A percentile compares a stretch with the other conserved stretches of the same genome.
These are phyloP conservation scores for Sugiyamaella americana DNA, from an alignment of 805 yeast genomes.

Conservation along the genomic window DNA sequence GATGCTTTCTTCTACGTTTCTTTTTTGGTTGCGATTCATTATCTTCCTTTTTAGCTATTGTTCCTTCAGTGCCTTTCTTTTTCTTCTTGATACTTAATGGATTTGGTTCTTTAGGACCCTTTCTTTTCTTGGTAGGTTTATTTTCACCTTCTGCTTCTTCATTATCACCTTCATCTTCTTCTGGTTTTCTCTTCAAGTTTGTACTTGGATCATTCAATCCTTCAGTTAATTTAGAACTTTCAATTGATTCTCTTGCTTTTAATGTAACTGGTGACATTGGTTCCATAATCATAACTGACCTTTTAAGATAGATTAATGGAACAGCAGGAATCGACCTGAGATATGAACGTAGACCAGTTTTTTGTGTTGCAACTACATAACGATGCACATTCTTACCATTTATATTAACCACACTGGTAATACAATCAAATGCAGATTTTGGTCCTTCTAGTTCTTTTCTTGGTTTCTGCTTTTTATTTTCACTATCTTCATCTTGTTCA, in stretches of 20 bases:
- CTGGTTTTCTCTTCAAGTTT: constrained; percentile 33
- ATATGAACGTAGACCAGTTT: constrained; percentile 57
- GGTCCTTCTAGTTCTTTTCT: constrained; percentile 25
- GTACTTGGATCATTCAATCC: constrained; percentile 60
- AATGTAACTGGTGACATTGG: constrained; percentile 74
- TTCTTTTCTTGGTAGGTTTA: constrained; percentile 21
- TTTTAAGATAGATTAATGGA: constrained; percentile 78
- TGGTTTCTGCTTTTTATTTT: constrained; percentile 21
- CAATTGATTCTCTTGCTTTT: constrained; percentile 44
- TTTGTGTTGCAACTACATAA: constrained; percentile 82
- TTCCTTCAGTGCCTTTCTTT: no score
- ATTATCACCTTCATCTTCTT: constrained; percentile 16
- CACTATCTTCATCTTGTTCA: neutral
- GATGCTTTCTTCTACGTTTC: constrained; percentile 13
- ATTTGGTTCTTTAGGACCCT: constrained; percentile 77
- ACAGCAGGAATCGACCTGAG: constrained; percentile 81
- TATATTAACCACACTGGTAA: constrained; percentile 59
- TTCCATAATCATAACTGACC: constrained; percentile 95
- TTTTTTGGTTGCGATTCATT: constrained; percentile 10
- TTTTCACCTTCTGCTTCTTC: constrained; percentile 26
- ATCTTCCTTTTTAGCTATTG: no score
- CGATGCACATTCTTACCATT: constrained; percentile 80
- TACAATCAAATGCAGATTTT: constrained; percentile 62
- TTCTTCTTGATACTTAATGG: constrained; percentile 86
- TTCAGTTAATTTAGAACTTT: constrained; percentile 58